phyloP scores from a whole-genome alignment of 1,139 yeast species.

The Blastobotrys raffinosifermentans region DNA sequence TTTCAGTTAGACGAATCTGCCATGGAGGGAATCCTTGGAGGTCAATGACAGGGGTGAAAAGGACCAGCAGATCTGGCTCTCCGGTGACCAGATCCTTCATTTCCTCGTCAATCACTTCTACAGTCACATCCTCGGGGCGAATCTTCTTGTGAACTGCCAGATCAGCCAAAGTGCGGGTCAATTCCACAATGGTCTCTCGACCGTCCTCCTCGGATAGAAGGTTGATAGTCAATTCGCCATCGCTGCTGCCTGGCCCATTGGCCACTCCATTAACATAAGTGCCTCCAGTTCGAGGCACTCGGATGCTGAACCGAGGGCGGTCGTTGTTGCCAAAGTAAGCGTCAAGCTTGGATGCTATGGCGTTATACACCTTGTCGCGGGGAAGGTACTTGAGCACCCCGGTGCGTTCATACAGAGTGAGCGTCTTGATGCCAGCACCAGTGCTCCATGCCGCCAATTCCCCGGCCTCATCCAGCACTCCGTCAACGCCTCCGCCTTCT shows the following conservation, averaged over 20 bases:
- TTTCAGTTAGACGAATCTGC: conserved; percentile 87
- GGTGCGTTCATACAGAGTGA: conserved; percentile 73
- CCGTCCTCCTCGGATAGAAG: conserved; percentile 78
- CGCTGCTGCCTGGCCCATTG: conserved; percentile 12
- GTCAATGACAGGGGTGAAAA: conserved; percentile 81
- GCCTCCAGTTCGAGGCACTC: conserved; percentile 15
- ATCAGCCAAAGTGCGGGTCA: conserved; percentile 79
- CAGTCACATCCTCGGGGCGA: conserved; percentile 60
- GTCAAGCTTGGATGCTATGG: conserved; percentile 55
- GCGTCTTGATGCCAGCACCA: conserved; percentile 69
- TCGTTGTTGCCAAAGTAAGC: conserved; percentile 69
- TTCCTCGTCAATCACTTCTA: conserved; percentile 70
- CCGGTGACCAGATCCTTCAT: conserved; percentile 69
- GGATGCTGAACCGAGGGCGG: conserved; percentile 48
- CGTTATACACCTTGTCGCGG: conserved; percentile 49
- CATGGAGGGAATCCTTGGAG: conserved; percentile 97
- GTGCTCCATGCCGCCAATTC: conserved; percentile 84
- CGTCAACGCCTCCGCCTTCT: conserved; percentile 85
- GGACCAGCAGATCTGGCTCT: conserved; percentile 83
- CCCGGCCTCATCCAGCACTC: conserved; percentile 67
- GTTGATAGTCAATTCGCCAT: conserved; percentile 48
- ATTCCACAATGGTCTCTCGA: conserved; percentile 79
- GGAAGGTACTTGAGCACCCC: conserved; percentile 54
- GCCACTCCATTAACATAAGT: conserved; percentile 15
- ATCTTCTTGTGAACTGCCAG: conserved; percentile 60